phyloP scores from a whole-genome alignment of 2,329 filamentous ascomycete species.

The Mycogone perniciosa region DNA sequence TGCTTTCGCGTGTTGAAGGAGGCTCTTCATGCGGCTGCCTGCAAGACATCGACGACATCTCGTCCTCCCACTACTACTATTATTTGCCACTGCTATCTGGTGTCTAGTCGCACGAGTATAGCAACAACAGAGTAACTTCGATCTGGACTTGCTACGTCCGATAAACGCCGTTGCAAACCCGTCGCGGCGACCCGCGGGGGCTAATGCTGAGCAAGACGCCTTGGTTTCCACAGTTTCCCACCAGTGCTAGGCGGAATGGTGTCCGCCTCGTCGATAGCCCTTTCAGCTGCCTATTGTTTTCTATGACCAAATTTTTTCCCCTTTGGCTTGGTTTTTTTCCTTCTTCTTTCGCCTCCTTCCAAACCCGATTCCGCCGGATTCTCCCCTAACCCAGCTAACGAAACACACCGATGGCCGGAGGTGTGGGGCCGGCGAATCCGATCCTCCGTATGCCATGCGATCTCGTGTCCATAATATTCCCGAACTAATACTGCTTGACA shows the following conservation, averaged over 20 bases:
- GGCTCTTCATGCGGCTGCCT: constrained; percentile 10
- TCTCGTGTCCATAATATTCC: background rate
- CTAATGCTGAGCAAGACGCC: constrained; percentile 6
- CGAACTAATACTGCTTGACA: too few relatives aligned
- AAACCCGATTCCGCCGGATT: constrained; percentile 5
- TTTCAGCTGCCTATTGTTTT: constrained; percentile 10
- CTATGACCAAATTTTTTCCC: constrained; percentile 7
- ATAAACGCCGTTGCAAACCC: constrained; percentile 2
- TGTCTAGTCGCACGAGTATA: constrained; percentile 1
- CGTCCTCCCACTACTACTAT: background rate
- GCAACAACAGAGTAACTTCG: background rate
- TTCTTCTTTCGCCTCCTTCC: background rate
- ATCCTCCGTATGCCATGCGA: background rate
- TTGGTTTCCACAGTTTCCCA: constrained; percentile 1
- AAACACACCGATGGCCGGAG: constrained; percentile 4
- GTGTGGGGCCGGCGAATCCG: constrained; percentile 12
- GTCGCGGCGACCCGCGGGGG: background rate
- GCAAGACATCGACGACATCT: constrained; percentile 9
- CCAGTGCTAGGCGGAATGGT: background rate
- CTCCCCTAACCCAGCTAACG: constrained; percentile 2
- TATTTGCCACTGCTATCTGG: background rate
- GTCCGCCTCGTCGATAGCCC: constrained; percentile 10
- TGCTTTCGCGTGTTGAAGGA: background rate
- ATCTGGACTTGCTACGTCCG: background rate
- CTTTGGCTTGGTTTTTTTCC: background rate